Evolutionary conservation across 2,329 filamentous ascomycete species (phyloP).

Genomic region (Fusarium zealandicum): DNA sequence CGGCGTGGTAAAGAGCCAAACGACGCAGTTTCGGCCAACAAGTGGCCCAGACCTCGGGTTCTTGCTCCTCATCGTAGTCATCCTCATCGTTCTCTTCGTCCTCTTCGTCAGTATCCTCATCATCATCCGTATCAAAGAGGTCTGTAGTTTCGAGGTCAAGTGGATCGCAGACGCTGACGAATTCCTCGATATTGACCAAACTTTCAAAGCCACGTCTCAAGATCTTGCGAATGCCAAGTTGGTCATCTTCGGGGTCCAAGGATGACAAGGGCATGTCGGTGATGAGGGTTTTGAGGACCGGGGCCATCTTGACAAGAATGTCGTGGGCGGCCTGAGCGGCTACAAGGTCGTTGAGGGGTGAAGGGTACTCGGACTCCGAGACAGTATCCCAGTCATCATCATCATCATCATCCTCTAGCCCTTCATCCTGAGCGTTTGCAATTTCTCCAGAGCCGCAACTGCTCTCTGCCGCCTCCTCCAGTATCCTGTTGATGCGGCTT

Average conservation of each 20-base stretch:
- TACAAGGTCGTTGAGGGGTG: conserved; percentile 6
- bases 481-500: no score
- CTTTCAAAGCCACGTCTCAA: conserved; percentile 29
- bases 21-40: conserved; percentile 35
- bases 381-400: no score
- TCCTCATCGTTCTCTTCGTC: no score
- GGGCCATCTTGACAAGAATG: conserved; percentile 18
- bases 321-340: not conserved
- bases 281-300: conserved; percentile 16
- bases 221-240: not conserved
- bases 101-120: no score
- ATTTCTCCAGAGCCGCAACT: no score
- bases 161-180: conserved; percentile 35
- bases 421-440: not conserved
- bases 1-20: conserved; percentile 24
- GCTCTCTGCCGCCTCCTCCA: no score
- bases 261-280: conserved; percentile 35
- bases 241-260: conserved; percentile 4
- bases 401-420: not conserved
- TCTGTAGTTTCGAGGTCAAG: conserved; percentile 21
- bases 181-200: conserved; percentile 34
- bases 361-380: not conserved
- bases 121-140: no score
- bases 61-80: not conserved
- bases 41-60: conserved; percentile 21